Base-by-base conservation (phyloP, 1,139 yeast species). In the Sugiyamaella paludigena region DNA sequence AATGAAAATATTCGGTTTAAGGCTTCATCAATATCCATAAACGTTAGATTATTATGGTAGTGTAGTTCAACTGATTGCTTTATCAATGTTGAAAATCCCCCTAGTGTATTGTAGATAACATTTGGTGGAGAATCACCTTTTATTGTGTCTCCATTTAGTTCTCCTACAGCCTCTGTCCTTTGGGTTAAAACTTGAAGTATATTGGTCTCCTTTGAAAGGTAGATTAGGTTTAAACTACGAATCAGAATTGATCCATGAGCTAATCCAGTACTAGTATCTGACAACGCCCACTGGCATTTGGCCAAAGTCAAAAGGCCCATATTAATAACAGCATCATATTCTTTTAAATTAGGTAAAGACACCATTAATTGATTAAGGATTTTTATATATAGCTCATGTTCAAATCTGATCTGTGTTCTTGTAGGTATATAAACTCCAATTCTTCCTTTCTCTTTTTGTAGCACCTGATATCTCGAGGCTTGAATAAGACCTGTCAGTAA, bases 401-500 rank as follows among this genome's bases (percentile, higher is more conserved):
- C 48, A 28, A 33, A 43, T 10, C 24, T n/a, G 13, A 36, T 16
- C 36, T 41, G 24, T 45, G 48, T 7, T 36, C 29, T n/a, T 12
- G 19, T 16, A 11, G 49, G 49, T 15, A 36, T 31, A 36, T 35
- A 28, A 30, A 35, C 16, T n/a, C 48, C 41, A 52, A 78, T 62
- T 39, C 72, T 55, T 1, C 67, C 66, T 47, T 66, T 69, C 0
- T 83, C 71, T 12, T 78, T 60, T 15, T 73, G 51, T 29, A 40
- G 11, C 7, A 33, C 36, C 36, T 39, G 38, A 12, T 31, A 48
- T 24, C 41, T 30, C 10, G 42, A 37, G 6, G 49, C 51, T 33
- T 39, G 48, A 7, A 48, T 37, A 19, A 83, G 61, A 0, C 89
- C 91, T 0, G 82, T 66, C 10, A 82, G 62, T 0, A 82, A 66